Evolutionary conservation across 2,329 filamentous ascomycete genomes (phyloP), one percentile per base, ranked within the genome.

Genomic region (Didymella segeticola): DNA sequence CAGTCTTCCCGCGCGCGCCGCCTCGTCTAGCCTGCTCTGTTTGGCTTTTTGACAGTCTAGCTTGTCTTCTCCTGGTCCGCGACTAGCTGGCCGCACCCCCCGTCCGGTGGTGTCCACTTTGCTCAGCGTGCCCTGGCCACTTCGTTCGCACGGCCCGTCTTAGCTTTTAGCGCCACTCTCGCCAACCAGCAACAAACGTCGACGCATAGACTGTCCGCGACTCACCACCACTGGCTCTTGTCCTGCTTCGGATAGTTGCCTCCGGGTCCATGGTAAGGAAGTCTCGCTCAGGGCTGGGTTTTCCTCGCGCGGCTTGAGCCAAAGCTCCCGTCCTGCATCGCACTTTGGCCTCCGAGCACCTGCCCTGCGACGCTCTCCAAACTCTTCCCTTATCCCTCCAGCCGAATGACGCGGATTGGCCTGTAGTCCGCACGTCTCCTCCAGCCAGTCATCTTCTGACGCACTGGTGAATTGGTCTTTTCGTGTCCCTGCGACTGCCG

Each of bases 221-320:
- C 60, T 69, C 68, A 62, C 50, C 57, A 41, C 45, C 52, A 56
- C 60, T 56, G 47, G 57, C 48, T 60, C 68, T 67, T 66, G 62
- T 54, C 61, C 70, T 67, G 64, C 69, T 69, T 69, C 65, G 63
- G 71, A 71, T 67, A 69, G 62, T 46, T 57, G 60, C 64, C 65
- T 63, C 71, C 71, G 67, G 62, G 61, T 73, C 71, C 70, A 73
- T 73, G 70, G 70, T 74, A 73, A 72, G 56, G 53, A 54, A 65
- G 47, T 60, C 55, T 60, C 64, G 61, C 59, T 67, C 63, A 63
- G 49, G 62, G 57, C 67, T 70, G 64, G 63, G 65, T 66, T 64
- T 60, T 67, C 65, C 43, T 67, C 68, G 64, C 71, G 63, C 65
- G 63, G 68, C 66, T 63, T 71, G 65, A 63, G 63, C 60, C 51